Conservation (phyloP, 805 yeast genomes). For the Peterozyma toletana region DNA sequence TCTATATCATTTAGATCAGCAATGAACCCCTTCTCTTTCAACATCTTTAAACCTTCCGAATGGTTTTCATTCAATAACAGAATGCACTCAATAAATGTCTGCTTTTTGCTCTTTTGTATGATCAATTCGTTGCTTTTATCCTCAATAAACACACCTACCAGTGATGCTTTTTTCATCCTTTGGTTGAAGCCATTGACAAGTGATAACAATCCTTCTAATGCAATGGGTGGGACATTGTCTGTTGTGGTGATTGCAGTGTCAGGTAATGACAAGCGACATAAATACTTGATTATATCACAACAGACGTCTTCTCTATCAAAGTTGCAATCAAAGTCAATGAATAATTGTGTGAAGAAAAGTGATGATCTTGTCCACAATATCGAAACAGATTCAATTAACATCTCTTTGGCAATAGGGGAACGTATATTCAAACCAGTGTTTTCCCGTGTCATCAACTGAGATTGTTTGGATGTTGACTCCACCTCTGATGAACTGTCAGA, state of each 20-base stretch:
- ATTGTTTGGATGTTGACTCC: constrained; percentile 38
- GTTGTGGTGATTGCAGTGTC: constrained; percentile 77
- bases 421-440: constrained; percentile 12
- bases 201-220: constrained; percentile 79
- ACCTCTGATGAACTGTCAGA: constrained; percentile 7
- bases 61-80: constrained; percentile 74
- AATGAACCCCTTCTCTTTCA: constrained; percentile 64
- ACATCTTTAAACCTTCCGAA: constrained; percentile 58
- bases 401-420: constrained; percentile 54
- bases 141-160: constrained; percentile 11
- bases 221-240: constrained; percentile 85
- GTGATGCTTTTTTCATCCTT: constrained; percentile 29
- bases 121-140: constrained; percentile 24
- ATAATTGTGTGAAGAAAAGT: constrained; percentile 64
- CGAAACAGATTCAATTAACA: constrained; percentile 77
- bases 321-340: constrained; percentile 85
- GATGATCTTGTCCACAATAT: constrained; percentile 79
- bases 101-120: constrained; percentile 47
- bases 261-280: constrained; percentile 76
- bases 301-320: constrained; percentile 79
- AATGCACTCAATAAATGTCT: constrained; percentile 70
- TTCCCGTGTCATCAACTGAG: constrained; percentile 24
- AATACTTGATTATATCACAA: constrained; percentile 54
- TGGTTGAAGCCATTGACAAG: constrained; percentile 58
- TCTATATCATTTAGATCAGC: constrained; percentile 34